Base-by-base conservation (phyloP, 23 red algal species). In the Pyropia haitanensis region DNA sequence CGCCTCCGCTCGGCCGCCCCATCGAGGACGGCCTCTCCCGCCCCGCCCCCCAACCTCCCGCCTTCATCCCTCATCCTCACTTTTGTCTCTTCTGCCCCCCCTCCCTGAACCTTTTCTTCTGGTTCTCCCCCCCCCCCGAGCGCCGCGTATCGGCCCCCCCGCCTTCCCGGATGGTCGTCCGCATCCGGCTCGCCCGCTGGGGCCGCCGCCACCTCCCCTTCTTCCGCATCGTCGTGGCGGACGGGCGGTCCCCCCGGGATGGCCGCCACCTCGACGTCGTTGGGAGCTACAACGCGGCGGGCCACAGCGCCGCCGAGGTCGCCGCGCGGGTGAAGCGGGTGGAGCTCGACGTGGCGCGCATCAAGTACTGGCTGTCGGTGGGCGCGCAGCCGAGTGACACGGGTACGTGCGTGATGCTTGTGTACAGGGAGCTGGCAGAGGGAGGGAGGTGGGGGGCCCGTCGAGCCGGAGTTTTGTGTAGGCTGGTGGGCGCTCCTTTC, bases 171-270 rank as follows among this genome's bases (percentile, higher is more conserved):
- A 91, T 91, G 87, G 87, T 91, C 15, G 81, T 95, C 14, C 78
- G 90, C 3, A 75, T 95, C 30, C 81, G 90, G 20, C 77, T 95
- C 50, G 82, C 81, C 18, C 64, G 90, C 21, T 71, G 75, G 59
- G 90, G 90, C 18, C 70, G 80, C 27, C 77, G 51, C n/a, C 56
- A 95, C 26, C 71, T 70, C 14, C 75, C 90, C n/a, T 74, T 95
- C 63, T 95, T 78, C 72, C 61, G 84, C 16, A 87, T 95, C 28
- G 82, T 95, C 14, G 81, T 79, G n/a, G 81, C 90, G 2, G 81
- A 95, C 21, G 56, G 77, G 49, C 75, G 75, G 24, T 71, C 82
- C 17, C 81, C 65, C 39, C 64, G 90, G 20, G 90, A 95, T 53
- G 90, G 90, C 1, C 71, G 84, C 39, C 73, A 73, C 68, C 23